These are phyloP conservation scores for Periconia digitata DNA, from an alignment of 2,329 filamentous ascomycete genomes.

Conservation along the genomic window DNA sequence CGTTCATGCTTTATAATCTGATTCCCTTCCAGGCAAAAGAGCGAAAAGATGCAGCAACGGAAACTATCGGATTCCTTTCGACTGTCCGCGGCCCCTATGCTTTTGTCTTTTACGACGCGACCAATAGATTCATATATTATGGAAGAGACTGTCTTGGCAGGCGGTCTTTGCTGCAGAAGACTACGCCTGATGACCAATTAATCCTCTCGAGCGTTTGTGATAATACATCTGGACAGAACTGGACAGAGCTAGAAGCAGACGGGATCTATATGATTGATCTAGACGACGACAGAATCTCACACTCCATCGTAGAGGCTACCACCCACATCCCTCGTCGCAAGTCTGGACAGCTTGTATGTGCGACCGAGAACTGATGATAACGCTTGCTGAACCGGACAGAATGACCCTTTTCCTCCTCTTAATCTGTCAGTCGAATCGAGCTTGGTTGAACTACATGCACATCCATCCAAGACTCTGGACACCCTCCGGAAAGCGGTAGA, in stretches of 20 bases:
- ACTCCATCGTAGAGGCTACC: conserved; percentile 3
- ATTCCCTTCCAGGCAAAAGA: not conserved
- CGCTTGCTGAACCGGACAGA: conserved; percentile 33
- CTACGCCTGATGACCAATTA: conserved; percentile 50
- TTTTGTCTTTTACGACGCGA: conserved; percentile 77
- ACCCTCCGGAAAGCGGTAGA: conserved; percentile 63
- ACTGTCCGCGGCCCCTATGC: conserved; percentile 73
- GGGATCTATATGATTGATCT: conserved; percentile 74
- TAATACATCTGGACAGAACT: conserved; percentile 49
- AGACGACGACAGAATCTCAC: conserved; percentile 3
- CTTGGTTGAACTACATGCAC: not conserved
- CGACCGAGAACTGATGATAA: too few relatives aligned
- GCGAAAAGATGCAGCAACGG: conserved; percentile 6
- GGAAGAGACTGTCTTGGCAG: conserved; percentile 86
- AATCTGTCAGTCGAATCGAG: conserved; percentile 37
- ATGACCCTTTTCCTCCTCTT: conserved; percentile 48
- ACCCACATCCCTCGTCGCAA: conserved; percentile 28
- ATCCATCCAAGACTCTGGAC: conserved; percentile 54
- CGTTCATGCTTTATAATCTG: conserved; percentile 63
- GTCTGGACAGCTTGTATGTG: conserved; percentile 36
- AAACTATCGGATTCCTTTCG: conserved; percentile 26
- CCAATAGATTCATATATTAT: conserved; percentile 68
- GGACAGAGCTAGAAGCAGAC: conserved; percentile 82
- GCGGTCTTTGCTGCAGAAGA: conserved; percentile 69
- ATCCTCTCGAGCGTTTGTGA: conserved; percentile 40